Evolutionary conservation across 305 asterid genomes (phyloP), one percentile per base, ranked within the genome.

Genomic region (Fraxinus latifolia): DNA sequence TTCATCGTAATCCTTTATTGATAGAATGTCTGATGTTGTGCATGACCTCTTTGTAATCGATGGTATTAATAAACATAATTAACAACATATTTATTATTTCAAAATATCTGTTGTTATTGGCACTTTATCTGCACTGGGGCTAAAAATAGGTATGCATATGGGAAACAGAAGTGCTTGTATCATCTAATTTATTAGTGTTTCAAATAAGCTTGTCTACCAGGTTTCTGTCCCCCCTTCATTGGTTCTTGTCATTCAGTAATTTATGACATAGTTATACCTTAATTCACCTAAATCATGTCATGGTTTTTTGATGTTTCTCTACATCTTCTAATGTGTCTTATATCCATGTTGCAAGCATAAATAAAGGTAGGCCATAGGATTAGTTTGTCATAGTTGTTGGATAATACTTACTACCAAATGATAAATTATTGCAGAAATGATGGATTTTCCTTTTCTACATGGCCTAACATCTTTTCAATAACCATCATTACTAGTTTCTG

Each of bases 121-220:
- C 33, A 8, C 9, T 60, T 21, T 6, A 60, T 23, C 32, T 60
- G 71, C 71, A 60, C 71, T 3, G 71, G 21, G 14, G 29, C 75
- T 68, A 68, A 37, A 3, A 65, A 37, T 32, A 17, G 34, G 71
- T 27, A 21, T 47, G 76, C 34, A 32, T 75, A 42, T 85, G 82
- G 39, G 58, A 58, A 75, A 32, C 47, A 78, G 39, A 6, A 27
- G 65, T 55, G 58, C 65, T 36, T 31, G 65, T 2, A 82, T 77
- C 65, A 55, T 72, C 82, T 37, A 27, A 60, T 75, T 31, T 1
- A 32, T 39, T 42, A 32, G 60, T 85, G 82, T 55, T 79, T 70
- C 36, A 17, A 14, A 39, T 31, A 37, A 55, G 58, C 74, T 27
- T 1, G 17, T 31, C 6, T 31, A 2, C 73, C 39, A 15, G 60